Base-by-base conservation (phyloP, 257 asterid species). In the Nicotiana knightiana region DNA sequence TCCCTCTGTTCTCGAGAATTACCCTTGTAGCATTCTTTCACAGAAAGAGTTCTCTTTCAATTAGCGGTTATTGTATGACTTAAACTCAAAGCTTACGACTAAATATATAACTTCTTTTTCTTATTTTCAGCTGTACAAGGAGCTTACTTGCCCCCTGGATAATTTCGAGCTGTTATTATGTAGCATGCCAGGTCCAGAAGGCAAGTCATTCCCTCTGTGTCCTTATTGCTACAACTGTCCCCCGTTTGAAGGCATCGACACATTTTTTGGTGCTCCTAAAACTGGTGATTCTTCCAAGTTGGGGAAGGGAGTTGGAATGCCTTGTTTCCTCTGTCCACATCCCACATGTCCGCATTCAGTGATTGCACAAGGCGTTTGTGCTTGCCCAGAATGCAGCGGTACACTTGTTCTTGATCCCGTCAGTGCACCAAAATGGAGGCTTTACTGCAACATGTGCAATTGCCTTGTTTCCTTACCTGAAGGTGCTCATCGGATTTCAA, bases 241-340 rank as follows among this genome's bases (percentile, higher is more conserved):
- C 64, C 98, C 98, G 16, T 94, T 93, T 76, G 98, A 93, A 89
- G 96, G 93, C 81, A 90, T 94, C 2, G 88, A 84, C 16, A 85
- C 90, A 37, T 76, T 93, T 85, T 93, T 86, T 30, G 97, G 98
- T 5, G 90, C 89, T 81, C 54, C 92, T 76, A 94, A 90, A 86
- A 82, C 86, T 4, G 90, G 85, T 12, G 90, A 85, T 59, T 82
- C 92, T 24, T 85, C 46, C 57, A 89, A 87, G 81, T 59, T 81
- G 61, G 94, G 98, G 32, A 94, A 94, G 86, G 98, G 98, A 75
- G 97, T 88, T 3, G 98, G 98, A 66, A 94, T 94, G 98, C 97
- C 98, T 21, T 94, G 98, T 81, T 92, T 91, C 90, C 97, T 92
- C 68, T 94, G 98, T 84, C 98, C 97, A 51, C 98, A 94, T 83